Evolutionary conservation across 192 early-diverging fungal genomes (phyloP), one percentile per base, ranked within the genome.

Genomic region (Backusella parvicylindrica): DNA sequence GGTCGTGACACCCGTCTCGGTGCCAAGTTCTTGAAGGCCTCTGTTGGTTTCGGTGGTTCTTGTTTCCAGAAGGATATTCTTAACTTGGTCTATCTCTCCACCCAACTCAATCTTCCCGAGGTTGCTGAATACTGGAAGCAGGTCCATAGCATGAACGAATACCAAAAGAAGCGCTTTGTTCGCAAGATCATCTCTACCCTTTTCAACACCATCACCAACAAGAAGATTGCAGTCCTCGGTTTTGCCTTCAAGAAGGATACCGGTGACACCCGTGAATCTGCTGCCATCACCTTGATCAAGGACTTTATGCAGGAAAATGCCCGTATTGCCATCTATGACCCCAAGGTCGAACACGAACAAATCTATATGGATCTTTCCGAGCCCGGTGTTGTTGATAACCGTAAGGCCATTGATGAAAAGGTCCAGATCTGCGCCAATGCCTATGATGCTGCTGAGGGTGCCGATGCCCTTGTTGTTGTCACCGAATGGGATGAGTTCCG

Each of bases 181-280:
- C 79, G 86, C 64, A 87, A 85, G 38, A 89, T 97, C 76, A 88
- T 93, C 28, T 84, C 87, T 6, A 86, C 82, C 2, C 84, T 95
- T 2, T 93, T 94, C 82, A 91, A 93, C 84, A 92, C 92, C 28
- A 89, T 96, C 73, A 89, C 90, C 35, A 90, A 93, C 79, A 94
- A 92, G 81, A 89, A 86, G 71, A 85, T 98, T 71, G 90, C 91
- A 0, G 80, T 95, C 5, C 84, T 95, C 65, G 96, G 96, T 1
- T 98, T 98, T 83, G 94, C 96, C 1, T 98, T 94, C 84, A 98
- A 98, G 86, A 95, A 93, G 79, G 92, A 95, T 76, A 98, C 95
- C 35, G 93, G 94, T 41, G 96, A 98, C 82, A 93, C 96, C 26
- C 88, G 96, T 47, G 94, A 97, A 85, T 93, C 93, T 32, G 93